Evolutionary conservation across 2,329 filamentous ascomycete genomes (phyloP), one percentile per base, ranked within the genome.

Genomic region (Epichloe elymi): DNA sequence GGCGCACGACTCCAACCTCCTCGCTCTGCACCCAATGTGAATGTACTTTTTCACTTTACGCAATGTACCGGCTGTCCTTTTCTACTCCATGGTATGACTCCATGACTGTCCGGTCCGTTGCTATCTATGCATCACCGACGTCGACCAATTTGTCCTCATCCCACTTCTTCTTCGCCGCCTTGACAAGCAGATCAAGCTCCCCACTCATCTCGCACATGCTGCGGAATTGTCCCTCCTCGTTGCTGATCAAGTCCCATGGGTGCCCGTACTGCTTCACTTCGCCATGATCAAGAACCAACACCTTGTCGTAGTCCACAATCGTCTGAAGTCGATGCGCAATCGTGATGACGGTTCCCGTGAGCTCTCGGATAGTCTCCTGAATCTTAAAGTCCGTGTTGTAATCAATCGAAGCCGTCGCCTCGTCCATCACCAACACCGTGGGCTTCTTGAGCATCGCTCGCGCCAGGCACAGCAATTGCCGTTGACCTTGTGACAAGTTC

Each of bases 291-390:
- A 98, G 74, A 12, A 98, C 90, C 15, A 98, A 73, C 14, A 98
- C 91, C 72, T 95, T 95, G 70, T 98, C 93, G 63, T 97, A 98
- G 65, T 98, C 93, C 30, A 93, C 90, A 66, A 98, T 97, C 0
- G 93, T 98, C 64, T 95, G 89, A 56, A 98, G 74, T 17, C 93
- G 82, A 68, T 98, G 93, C 0, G 93, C 93, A 61, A 98, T 97
- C 0, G 93, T 97, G 64, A 97, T 87, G 54, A 94, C 95, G 0
- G 93, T 98, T 65, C 89, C 88, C 57, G 83, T 85, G 59, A 97
- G 78, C 66, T 95, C 86, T n/a, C 89, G 85, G 54, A 98, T 90
- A 0, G 93, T 97, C 60, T 88, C 88, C 68, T 98, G 93, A 58
- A 98, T 97, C 71, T 95, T 96, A 47, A 84, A 77, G 62, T 98